These are phyloP conservation scores for Xerophyta viscosa DNA, from an alignment of 106 monocot genomes.

Conservation along the genomic window DNA sequence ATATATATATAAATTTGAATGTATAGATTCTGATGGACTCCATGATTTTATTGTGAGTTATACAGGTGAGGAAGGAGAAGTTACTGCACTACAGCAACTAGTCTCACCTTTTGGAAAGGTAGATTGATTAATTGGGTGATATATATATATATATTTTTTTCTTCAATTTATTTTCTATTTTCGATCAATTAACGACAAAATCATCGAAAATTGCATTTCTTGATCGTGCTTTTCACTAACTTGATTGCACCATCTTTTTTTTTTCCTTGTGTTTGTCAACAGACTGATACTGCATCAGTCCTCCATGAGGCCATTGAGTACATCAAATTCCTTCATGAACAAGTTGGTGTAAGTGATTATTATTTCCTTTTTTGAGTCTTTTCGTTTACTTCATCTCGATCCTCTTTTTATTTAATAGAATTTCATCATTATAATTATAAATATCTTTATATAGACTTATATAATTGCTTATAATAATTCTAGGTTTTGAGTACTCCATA, in stretches of 20 bases:
- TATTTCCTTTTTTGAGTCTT: too few species aligned
- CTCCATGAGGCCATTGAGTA: slow-evolving; percentile 79
- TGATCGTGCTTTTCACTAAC: not conserved
- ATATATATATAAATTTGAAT: too few species aligned
- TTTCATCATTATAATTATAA: not conserved
- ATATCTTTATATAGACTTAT: not conserved
- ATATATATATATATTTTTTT: too few species aligned
- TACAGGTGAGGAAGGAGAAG: slow-evolving; percentile 75
- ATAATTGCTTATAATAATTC: not conserved
- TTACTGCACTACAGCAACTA: slow-evolving; percentile 74
- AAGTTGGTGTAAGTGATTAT: slow-evolving; percentile 77
- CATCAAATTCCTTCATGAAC: slow-evolving; percentile 88
- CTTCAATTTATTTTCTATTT: too few species aligned
- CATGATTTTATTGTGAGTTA: not conserved
- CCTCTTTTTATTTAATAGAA: not conserved
- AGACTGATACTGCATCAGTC: slow-evolving; percentile 91
- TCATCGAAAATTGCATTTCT: slow-evolving; percentile 1
- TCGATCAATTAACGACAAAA: too few species aligned
- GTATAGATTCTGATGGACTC: too few species aligned
- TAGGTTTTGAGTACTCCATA: slow-evolving; percentile 68
- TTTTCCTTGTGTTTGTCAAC: slow-evolving; percentile 4
- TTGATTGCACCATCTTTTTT: not conserved
- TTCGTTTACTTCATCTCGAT: not conserved
- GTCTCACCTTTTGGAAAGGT: slow-evolving; percentile 90
- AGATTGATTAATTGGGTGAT: too few species aligned